Evolutionary conservation across 345 rosid species (phyloP).

Genomic region (Durio zibethinus): DNA sequence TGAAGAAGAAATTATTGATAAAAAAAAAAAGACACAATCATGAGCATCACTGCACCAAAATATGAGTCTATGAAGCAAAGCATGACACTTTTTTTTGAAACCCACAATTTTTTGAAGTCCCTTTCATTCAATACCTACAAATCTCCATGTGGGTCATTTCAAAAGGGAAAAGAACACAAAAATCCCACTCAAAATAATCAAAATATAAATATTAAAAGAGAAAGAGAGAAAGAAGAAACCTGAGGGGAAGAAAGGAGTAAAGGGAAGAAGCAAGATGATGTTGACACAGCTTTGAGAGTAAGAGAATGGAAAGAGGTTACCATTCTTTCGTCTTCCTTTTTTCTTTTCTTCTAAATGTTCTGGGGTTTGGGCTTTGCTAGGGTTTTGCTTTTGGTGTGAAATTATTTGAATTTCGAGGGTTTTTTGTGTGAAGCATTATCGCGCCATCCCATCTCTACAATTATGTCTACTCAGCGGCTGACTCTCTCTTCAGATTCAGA

Average conservation of each 20-base stretch:
- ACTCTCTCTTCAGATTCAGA: neutral
- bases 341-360: neutral
- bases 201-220: neutral
- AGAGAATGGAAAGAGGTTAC: neutral
- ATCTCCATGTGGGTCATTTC: neutral
- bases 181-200: neutral
- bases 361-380: neutral
- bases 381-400: neutral
- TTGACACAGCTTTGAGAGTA: neutral
- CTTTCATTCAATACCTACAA: neutral
- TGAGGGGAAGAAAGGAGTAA: too few relatives aligned
- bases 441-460: neutral
- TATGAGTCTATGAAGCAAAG: neutral
- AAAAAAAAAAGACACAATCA: neutral
- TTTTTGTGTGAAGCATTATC: neutral
- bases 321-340: neutral
- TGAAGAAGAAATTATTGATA: neutral
- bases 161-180: neutral
- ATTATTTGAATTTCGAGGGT: neutral
- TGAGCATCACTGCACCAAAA: neutral
- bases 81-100: neutral
- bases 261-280: neutral
- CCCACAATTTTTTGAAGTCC: neutral
- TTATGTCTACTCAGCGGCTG: neutral
- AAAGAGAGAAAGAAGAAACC: conserved; percentile 1